Conservation (phyloP, 108 stramenopile genomes). For the Aureococcus anophagefferens region DNA sequence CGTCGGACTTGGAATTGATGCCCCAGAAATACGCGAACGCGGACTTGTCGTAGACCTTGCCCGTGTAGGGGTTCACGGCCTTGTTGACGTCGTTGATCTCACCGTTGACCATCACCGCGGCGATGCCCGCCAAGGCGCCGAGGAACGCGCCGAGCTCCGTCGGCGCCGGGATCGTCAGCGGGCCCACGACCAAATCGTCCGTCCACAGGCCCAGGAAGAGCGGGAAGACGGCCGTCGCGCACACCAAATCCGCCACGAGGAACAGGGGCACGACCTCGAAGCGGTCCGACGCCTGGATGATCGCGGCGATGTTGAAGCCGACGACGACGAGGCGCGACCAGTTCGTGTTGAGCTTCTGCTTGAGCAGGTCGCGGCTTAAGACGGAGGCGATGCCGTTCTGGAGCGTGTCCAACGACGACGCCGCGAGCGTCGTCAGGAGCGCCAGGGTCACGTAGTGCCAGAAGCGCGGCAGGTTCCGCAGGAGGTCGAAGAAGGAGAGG, state of each 20-base stretch:
- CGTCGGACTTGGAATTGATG: conserved; percentile 30
- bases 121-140: conserved; percentile 51
- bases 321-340: conserved; percentile 41
- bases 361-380: conserved; percentile 42
- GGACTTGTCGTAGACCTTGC: conserved; percentile 27
- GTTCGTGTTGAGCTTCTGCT: conserved; percentile 26
- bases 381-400: conserved; percentile 57
- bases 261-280: conserved; percentile 61
- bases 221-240: conserved; percentile 60
- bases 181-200: conserved; percentile 33
- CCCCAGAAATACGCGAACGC: conserved; percentile 66
- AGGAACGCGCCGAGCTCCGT: conserved; percentile 62
- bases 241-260: conserved; percentile 68
- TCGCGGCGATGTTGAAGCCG: conserved; percentile 50
- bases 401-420: conserved; percentile 54
- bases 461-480: conserved; percentile 41
- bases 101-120: conserved; percentile 56
- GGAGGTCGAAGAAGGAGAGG: conserved; percentile 62
- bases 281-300: conserved; percentile 43
- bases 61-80: conserved; percentile 37
- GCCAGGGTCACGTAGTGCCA: conserved; percentile 61
- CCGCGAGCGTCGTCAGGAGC: conserved; percentile 53
- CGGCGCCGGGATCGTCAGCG: conserved; percentile 35
- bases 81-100: conserved; percentile 40
- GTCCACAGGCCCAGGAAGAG: conserved; percentile 56